Conservation (phyloP, 1,284 basidiomycete genomes). For the Moniliophthora roreri region DNA sequence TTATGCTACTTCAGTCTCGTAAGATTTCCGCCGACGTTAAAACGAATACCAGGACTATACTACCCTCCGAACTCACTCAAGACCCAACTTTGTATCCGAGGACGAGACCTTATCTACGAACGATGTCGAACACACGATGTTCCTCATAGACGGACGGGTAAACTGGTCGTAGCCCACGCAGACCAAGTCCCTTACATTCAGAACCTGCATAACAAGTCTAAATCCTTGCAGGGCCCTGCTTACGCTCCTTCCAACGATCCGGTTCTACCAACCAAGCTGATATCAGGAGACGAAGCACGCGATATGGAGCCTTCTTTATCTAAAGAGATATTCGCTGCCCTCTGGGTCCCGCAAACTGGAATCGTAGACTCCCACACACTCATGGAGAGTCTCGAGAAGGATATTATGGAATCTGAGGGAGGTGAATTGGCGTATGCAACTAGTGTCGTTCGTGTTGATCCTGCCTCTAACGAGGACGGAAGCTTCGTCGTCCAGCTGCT, state of each 20-base stretch:
- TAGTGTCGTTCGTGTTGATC: constrained; percentile 86
- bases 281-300: constrained; percentile 73
- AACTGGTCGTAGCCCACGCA: constrained; percentile 80
- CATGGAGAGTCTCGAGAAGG: constrained; percentile 79
- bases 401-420: constrained; percentile 69
- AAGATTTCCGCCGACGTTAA: not conserved
- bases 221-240: constrained; percentile 50
- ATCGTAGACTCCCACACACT: constrained; percentile 88
- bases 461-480: constrained; percentile 33
- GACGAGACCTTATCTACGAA: constrained; percentile 83
- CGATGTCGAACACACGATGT: constrained; percentile 70
- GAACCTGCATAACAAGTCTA: constrained; percentile 65
- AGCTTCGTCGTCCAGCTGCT: constrained; percentile 77
- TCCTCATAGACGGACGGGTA: constrained; percentile 77
- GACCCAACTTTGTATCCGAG: constrained; percentile 84
- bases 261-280: constrained; percentile 66
- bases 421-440: constrained; percentile 85
- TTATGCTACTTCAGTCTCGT: not conserved
- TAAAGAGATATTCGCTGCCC: constrained; percentile 64
- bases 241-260: constrained; percentile 30
- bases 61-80: constrained; percentile 89
- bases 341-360: constrained; percentile 87
- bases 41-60: constrained; percentile 58
- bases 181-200: constrained; percentile 73
- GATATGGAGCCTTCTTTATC: constrained; percentile 84